These are phyloP conservation scores for Arthrobotrys conoides DNA, from an alignment of 2,329 filamentous ascomycete genomes.

Conservation along the genomic window DNA sequence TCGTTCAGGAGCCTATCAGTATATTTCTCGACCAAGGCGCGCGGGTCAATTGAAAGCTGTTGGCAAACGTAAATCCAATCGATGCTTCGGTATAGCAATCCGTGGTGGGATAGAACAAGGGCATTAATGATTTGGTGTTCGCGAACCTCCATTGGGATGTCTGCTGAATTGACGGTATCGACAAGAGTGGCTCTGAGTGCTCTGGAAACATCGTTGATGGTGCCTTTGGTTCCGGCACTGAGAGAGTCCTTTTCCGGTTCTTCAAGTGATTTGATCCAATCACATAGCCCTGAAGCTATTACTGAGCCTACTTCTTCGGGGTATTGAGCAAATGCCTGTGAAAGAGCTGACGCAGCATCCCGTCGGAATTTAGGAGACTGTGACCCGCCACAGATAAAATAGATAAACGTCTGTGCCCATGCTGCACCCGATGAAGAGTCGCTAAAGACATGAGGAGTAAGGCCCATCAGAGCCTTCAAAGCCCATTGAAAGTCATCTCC, in stretches of 20 bases:
- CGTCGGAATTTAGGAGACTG: slow-evolving; percentile 76
- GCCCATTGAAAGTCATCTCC: slow-evolving; percentile 86
- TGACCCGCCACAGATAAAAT: slow-evolving; percentile 76
- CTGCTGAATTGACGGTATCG: slow-evolving; percentile 14
- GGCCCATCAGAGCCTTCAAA: slow-evolving; percentile 76
- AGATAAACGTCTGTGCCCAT: slow-evolving; percentile 91
- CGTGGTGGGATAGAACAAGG: slow-evolving; percentile 81
- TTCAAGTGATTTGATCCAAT: slow-evolving; percentile 79
- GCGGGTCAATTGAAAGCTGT: slow-evolving; percentile 84
- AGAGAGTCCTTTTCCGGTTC: slow-evolving; percentile 83
- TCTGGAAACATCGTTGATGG: slow-evolving; percentile 75
- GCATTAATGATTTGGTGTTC: slow-evolving; percentile 79
- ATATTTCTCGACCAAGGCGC: slow-evolving; percentile 77
- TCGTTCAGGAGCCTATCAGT: slow-evolving; percentile 77
- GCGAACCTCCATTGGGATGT: slow-evolving; percentile 69
- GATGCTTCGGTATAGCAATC: slow-evolving; percentile 75
- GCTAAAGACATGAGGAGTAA: slow-evolving; percentile 73
- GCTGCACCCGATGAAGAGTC: slow-evolving; percentile 71
- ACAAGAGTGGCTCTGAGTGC: slow-evolving; percentile 69
- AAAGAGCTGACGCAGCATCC: slow-evolving; percentile 75
- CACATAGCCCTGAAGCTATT: slow-evolving; percentile 82
- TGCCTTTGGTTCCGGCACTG: slow-evolving; percentile 76
- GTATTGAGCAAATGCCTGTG: slow-evolving; percentile 75
- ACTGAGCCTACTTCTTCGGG: slow-evolving; percentile 74
- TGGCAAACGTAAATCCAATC: slow-evolving; percentile 93